These are phyloP conservation scores for Cyclostephanos tholiformis DNA, from an alignment of 108 stramenopile species.

Conservation along the genomic window DNA sequence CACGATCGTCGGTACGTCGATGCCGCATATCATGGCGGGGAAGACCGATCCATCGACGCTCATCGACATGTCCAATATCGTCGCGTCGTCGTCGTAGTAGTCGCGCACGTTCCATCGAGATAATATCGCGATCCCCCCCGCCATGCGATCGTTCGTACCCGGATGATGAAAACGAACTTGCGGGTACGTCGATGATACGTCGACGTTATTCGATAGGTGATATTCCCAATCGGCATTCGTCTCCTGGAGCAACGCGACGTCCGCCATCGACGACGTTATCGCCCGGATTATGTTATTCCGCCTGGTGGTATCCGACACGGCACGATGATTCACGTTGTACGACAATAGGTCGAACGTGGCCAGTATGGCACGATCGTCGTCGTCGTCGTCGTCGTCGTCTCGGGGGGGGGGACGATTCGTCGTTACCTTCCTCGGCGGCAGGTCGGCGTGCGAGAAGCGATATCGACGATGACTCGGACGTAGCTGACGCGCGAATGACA, in stretches of 20 bases:
- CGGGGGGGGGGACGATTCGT: no score
- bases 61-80: constrained; percentile 24
- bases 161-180: constrained; percentile 43
- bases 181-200: constrained; percentile 11
- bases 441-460: no score
- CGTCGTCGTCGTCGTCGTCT: not conserved
- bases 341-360: constrained; percentile 35
- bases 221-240: constrained; percentile 44
- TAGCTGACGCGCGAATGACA: no score
- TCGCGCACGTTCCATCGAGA: constrained; percentile 27
- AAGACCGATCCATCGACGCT: constrained; percentile 46
- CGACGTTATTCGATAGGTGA: constrained; percentile 24
- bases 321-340: constrained; percentile 42
- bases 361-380: not conserved
- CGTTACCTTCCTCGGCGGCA: no score
- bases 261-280: constrained; percentile 43
- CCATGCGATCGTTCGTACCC: constrained; percentile 24
- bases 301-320: constrained; percentile 6
- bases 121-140: constrained; percentile 43
- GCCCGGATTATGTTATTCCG: constrained; percentile 30
- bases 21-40: constrained; percentile 33
- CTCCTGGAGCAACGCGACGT: constrained; percentile 45
- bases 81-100: constrained; percentile 25
- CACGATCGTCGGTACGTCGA: constrained; percentile 7
- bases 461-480: no score